Evolutionary conservation across 805 yeast genomes (phyloP).

Genomic region (Ogataea haglerorum): DNA sequence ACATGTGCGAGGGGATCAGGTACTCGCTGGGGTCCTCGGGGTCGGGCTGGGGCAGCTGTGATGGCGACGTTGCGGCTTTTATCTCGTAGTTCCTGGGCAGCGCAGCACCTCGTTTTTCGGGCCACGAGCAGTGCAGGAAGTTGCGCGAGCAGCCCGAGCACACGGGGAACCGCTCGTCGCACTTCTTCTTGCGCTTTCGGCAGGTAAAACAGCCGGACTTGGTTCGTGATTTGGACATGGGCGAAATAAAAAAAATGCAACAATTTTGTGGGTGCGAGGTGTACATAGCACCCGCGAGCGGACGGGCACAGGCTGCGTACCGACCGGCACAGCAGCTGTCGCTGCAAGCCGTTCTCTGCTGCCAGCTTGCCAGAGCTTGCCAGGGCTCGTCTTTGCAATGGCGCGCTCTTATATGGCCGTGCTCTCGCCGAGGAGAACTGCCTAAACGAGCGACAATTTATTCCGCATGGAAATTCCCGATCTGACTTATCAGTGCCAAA

Average conservation of each 20-base stretch:
- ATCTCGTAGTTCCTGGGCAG: conserved; percentile 29
- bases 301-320: too few relatives aligned
- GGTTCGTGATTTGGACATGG: conserved; percentile 23
- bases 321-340: too few relatives aligned
- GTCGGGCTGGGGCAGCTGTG: conserved; percentile 1
- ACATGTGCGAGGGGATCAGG: conserved; percentile 27
- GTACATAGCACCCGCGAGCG: neutral
- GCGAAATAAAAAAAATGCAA: neutral
- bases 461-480: conserved; percentile 6
- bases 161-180: conserved; percentile 32
- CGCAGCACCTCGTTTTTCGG: conserved; percentile 22
- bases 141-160: conserved; percentile 36
- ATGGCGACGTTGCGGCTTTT: conserved; percentile 16
- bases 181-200: conserved; percentile 36
- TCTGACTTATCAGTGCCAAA: conserved; percentile 4
- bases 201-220: conserved; percentile 38
- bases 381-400: too few relatives aligned
- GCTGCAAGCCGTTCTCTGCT: too few relatives aligned
- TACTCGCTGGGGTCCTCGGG: conserved; percentile 8
- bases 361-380: too few relatives aligned
- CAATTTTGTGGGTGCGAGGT: neutral
- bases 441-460: neutral
- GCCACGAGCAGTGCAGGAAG: conserved; percentile 34
- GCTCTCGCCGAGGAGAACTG: neutral
- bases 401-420: too few relatives aligned